Percentiles rank a stretch among this genome's conserved stretches.
Conservation (phyloP, 306 rosid genomes). For the Purshia tridentata region DNA sequence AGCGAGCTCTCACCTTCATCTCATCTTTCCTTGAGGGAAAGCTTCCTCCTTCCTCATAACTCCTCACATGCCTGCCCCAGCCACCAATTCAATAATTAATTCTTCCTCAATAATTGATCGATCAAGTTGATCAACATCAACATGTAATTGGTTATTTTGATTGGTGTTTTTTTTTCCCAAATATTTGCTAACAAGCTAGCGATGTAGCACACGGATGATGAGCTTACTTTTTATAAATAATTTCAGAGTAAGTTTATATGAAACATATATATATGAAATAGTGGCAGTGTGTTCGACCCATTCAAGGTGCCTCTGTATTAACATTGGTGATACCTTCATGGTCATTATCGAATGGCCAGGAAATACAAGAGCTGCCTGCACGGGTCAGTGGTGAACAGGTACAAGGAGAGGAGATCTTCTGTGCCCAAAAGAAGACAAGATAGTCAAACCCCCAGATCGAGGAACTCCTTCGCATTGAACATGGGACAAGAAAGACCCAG, state of each 20-base stretch:
- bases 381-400: slow-evolving; percentile 63
- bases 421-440: slow-evolving; percentile 62
- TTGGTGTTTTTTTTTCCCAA: no score
- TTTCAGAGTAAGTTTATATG: no score
- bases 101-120: no score
- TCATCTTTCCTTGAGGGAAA: slow-evolving; percentile 45
- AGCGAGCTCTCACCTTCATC: slow-evolving; percentile 49
- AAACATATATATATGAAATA: no score
- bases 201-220: no score
- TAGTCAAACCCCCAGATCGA: slow-evolving; percentile 61
- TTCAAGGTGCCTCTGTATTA: slow-evolving; percentile 54
- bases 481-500: slow-evolving; percentile 48
- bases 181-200: no score
- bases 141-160: no score
- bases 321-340: slow-evolving; percentile 74
- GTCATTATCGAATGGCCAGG: slow-evolving; percentile 41
- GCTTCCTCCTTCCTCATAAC: slow-evolving; percentile 37
- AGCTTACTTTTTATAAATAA: no score
- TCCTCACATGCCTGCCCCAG: no score
- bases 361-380: slow-evolving; percentile 53
- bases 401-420: slow-evolving; percentile 60
- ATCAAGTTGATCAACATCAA: no score
- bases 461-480: slow-evolving; percentile 35
- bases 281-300: slow-evolving; percentile 54
- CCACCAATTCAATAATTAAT: no score